Evolutionary conservation across 768 basidiomycete species (phyloP).

Genomic region (Auriscalpium vulgare): DNA sequence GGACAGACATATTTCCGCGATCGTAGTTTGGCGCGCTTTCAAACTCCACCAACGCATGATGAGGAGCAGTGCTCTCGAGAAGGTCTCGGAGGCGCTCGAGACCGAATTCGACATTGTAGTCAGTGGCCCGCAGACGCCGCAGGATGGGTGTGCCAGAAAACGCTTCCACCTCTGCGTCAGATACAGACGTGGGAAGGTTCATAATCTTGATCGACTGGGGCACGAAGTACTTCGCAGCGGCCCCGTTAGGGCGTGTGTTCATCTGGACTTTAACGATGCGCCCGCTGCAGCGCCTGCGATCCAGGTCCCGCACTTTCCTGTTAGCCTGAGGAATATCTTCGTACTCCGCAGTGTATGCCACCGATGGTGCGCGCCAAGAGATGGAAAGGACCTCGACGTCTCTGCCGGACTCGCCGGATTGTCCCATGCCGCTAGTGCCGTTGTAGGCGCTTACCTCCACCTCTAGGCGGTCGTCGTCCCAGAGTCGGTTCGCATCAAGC

Average conservation of each 20-base stretch:
- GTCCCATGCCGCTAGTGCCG: constrained; percentile 35
- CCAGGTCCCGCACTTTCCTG: constrained; percentile 28
- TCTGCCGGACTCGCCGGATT: constrained; percentile 16
- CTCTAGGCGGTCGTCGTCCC: constrained; percentile 32
- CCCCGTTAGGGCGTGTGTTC: constrained; percentile 31
- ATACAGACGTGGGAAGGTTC: not conserved
- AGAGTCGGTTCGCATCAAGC: constrained; percentile 38
- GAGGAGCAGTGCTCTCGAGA: not conserved
- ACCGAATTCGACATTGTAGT: not conserved
- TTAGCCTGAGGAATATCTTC: constrained; percentile 23
- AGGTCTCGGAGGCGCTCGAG: not conserved
- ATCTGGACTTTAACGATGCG: constrained; percentile 40
- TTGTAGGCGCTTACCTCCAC: constrained; percentile 36
- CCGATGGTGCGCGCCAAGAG: constrained; percentile 44
- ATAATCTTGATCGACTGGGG: constrained; percentile 34
- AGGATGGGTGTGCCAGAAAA: not conserved
- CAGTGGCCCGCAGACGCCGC: not conserved
- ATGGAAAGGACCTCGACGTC: constrained; percentile 36
- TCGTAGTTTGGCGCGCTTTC: not conserved
- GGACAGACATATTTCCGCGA: constrained; percentile 19
- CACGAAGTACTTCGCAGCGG: constrained; percentile 12
- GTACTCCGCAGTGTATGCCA: constrained; percentile 38
- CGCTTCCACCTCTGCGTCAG: not conserved
- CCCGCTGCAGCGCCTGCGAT: constrained; percentile 29
- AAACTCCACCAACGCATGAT: not conserved